Conservation (phyloP, 768 basidiomycete genomes). For the Auricularia sp. region DNA sequence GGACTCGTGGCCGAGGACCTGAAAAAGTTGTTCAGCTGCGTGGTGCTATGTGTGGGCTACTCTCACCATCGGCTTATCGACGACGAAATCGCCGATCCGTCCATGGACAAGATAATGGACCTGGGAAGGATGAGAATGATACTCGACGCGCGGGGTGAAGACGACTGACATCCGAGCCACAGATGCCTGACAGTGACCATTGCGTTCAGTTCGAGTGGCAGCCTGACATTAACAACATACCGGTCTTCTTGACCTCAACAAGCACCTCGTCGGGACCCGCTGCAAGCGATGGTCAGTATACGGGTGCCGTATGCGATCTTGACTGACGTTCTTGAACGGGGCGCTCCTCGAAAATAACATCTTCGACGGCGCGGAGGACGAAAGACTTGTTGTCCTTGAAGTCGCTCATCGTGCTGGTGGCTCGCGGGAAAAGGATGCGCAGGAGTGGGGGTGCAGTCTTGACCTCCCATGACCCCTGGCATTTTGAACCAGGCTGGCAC, state of each 20-base stretch:
- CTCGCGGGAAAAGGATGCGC: conserved; percentile 6
- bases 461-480: neutral
- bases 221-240: conserved; percentile 27
- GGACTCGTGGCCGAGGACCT: conserved; percentile 91
- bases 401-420: conserved; percentile 45
- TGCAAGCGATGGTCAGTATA: conserved; percentile 16
- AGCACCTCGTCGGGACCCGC: conserved; percentile 72
- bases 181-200: conserved; percentile 51
- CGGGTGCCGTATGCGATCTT: neutral
- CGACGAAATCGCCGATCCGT: conserved; percentile 69
- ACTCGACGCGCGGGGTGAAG: conserved; percentile 8
- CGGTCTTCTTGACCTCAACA: conserved; percentile 86
- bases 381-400: conserved; percentile 53
- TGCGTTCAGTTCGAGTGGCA: too few species aligned
- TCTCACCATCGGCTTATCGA: conserved; percentile 68
- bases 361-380: conserved; percentile 58
- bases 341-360: conserved; percentile 61
- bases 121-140: conserved; percentile 24
- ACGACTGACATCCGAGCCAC: conserved; percentile 69
- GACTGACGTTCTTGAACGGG: conserved; percentile 62
- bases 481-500: neutral
- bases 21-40: conserved; percentile 1
- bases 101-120: conserved; percentile 76
- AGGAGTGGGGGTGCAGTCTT: neutral
- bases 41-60: conserved; percentile 1